These are phyloP conservation scores for Mycena epipterygia DNA, from an alignment of 768 basidiomycete genomes.

Conservation along the genomic window DNA sequence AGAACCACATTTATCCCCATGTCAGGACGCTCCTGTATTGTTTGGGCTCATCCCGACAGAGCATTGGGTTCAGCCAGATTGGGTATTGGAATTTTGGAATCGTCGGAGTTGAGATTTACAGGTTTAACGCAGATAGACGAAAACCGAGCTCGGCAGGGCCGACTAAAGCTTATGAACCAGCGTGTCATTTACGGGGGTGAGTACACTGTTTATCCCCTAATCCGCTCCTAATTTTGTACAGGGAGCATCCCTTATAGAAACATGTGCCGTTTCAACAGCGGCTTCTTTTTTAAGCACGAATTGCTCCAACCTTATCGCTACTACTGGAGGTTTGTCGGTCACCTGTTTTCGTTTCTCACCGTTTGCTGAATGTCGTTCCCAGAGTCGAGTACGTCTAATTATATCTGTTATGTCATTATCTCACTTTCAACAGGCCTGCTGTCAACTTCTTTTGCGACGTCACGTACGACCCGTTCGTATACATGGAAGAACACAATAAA, in stretches of 20 bases:
- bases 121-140: no score
- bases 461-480: conserved; percentile 84
- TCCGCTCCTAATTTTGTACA: background rate
- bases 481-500: conserved; percentile 78
- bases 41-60: conserved; percentile 82
- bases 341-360: background rate
- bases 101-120: conserved; percentile 55
- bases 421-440: conserved; percentile 64
- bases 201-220: background rate
- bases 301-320: conserved; percentile 83
- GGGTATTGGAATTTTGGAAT: no score
- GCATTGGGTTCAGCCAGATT: conserved; percentile 67
- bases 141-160: conserved; percentile 67
- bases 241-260: conserved; percentile 77
- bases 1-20: background rate
- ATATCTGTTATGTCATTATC: conserved; percentile 4
- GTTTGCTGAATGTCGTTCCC: conserved; percentile 17
- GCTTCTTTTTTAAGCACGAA: conserved; percentile 89
- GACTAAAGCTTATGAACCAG: conserved; percentile 74
- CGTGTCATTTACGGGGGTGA: conserved; percentile 73
- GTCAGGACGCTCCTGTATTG: conserved; percentile 60
- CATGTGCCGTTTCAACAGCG: conserved; percentile 97
- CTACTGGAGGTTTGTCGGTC: conserved; percentile 76
- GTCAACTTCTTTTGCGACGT: conserved; percentile 85
- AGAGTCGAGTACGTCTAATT: conserved; percentile 78